Conservation (phyloP, 2,329 filamentous ascomycete species). For the Talaromyces atroroseus region DNA sequence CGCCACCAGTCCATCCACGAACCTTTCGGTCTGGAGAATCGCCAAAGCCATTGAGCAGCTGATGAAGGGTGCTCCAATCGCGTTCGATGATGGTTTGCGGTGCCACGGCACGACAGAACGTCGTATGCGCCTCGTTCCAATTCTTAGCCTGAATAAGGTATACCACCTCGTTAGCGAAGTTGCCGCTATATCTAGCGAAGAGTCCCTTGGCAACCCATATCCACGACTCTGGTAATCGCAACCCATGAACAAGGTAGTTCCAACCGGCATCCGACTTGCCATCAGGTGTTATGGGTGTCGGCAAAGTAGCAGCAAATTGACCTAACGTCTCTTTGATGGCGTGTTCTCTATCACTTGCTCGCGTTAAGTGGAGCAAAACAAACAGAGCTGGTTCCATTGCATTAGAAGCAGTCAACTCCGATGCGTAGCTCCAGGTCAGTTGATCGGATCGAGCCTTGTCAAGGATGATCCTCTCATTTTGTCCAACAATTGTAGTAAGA, state of each 20-base stretch:
- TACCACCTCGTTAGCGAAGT: constrained; percentile 66
- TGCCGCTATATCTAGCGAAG: constrained; percentile 67
- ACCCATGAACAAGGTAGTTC: constrained; percentile 55
- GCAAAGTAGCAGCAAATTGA: constrained; percentile 63
- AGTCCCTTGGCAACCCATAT: constrained; percentile 83
- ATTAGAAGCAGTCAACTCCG: constrained; percentile 48
- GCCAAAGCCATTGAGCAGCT: constrained; percentile 66
- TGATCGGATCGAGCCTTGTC: constrained; percentile 60
- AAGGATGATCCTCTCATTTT: constrained; percentile 48
- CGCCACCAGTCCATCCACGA: constrained; percentile 67
- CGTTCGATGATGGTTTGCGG: constrained; percentile 76
- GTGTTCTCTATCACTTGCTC: constrained; percentile 56
- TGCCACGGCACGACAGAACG: constrained; percentile 74
- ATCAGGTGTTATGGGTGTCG: constrained; percentile 50
- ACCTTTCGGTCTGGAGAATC: constrained; percentile 57
- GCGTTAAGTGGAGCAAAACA: constrained; percentile 70
- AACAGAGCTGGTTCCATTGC: constrained; percentile 69
- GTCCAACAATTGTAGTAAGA: constrained; percentile 43
- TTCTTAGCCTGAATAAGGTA: constrained; percentile 74
- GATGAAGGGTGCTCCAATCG: constrained; percentile 65
- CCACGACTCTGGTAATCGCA: constrained; percentile 70
- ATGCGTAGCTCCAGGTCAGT: constrained; percentile 58
- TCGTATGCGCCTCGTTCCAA: constrained; percentile 75
- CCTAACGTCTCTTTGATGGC: constrained; percentile 69
- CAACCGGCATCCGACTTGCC: constrained; percentile 44